phyloP scores from a whole-genome alignment of 2,329 filamentous ascomycete genomes.

The Sporothrix sp. region DNA sequence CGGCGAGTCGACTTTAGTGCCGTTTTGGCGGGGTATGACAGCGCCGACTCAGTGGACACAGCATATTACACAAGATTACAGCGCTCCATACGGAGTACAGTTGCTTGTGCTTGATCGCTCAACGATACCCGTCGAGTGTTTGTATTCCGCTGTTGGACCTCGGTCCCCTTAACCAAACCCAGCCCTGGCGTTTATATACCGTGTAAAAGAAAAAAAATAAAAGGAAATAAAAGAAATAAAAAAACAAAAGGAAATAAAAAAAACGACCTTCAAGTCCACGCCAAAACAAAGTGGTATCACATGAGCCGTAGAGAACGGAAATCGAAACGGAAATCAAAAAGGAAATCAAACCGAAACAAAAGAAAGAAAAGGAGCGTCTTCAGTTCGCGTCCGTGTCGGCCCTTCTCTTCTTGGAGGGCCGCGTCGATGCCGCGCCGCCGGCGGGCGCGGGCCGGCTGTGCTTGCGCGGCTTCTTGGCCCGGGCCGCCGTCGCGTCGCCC shows the following conservation, averaged over 20 bases:
- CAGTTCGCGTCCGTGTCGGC: slow-evolving; percentile 17
- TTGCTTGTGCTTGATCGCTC: too few species aligned
- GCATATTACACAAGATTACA: too few species aligned
- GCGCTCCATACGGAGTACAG: too few species aligned
- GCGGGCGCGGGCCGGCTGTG: not conserved
- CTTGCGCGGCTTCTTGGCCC: slow-evolving; percentile 14
- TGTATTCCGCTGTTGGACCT: too few species aligned
- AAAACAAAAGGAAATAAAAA: not conserved
- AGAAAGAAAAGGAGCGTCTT: not conserved
- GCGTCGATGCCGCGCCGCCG: slow-evolving; percentile 28
- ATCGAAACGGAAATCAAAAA: not conserved
- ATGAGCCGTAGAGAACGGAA: slow-evolving; percentile 3
- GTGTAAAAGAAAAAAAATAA: not conserved
- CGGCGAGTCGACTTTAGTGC: too few species aligned
- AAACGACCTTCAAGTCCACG: too few species aligned
- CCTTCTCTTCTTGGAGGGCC: slow-evolving; percentile 41
- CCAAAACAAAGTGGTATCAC: slow-evolving; percentile 5
- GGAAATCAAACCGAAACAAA: not conserved
- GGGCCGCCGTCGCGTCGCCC: slow-evolving; percentile 28
- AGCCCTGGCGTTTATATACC: too few species aligned
- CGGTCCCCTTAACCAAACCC: not conserved
- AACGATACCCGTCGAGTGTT: too few species aligned
- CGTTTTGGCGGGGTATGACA: too few species aligned
- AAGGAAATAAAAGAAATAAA: not conserved
- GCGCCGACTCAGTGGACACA: too few species aligned